These are phyloP conservation scores for Adansonia grandidieri DNA, from an alignment of 441 rosid genomes.

Conservation along the genomic window DNA sequence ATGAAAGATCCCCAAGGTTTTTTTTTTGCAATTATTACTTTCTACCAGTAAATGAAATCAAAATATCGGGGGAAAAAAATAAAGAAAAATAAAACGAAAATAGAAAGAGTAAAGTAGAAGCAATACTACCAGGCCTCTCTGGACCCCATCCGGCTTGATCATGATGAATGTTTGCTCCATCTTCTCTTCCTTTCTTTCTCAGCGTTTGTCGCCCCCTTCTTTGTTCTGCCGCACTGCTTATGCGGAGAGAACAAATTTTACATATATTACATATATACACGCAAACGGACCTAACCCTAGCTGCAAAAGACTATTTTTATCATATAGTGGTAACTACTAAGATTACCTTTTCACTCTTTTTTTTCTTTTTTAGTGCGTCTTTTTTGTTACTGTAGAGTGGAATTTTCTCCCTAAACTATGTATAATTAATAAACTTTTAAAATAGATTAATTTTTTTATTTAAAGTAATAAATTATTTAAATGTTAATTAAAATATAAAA, in stretches of 20 bases:
- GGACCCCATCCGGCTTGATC: too few species aligned
- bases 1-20: background rate
- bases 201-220: too few species aligned
- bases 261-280: background rate
- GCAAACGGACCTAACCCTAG: slow-evolving; percentile 8
- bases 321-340: background rate
- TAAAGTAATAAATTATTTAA: too few species aligned
- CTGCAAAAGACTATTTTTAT: background rate
- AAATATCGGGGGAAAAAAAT: too few species aligned
- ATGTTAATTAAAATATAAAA: too few species aligned
- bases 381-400: too few species aligned
- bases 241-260: background rate
- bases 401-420: too few species aligned
- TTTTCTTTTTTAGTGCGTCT: background rate
- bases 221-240: too few species aligned
- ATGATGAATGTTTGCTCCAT: too few species aligned
- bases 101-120: background rate
- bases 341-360: background rate
- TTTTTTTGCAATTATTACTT: too few species aligned
- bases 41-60: background rate
- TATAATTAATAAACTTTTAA: too few species aligned
- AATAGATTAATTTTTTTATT: too few species aligned
- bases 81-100: background rate
- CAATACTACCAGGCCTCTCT: slow-evolving; percentile 66
- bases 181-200: background rate